Conservation (phyloP, 371 early-diverging fungal species). For the Mortierella sp. region DNA sequence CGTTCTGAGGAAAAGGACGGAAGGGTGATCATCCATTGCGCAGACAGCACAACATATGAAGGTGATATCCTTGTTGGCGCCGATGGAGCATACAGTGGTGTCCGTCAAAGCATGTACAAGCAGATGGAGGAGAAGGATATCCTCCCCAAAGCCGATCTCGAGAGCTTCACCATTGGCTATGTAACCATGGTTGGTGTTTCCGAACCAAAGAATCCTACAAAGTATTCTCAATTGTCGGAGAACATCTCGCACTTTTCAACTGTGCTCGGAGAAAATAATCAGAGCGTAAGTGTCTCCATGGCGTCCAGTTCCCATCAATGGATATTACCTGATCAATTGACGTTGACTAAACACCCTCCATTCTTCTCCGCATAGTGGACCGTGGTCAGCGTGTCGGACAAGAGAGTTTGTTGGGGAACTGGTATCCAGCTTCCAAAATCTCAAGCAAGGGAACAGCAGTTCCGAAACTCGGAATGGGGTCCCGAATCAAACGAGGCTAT, state of each 20-base stretch:
- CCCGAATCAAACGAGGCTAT: conserved; percentile 12
- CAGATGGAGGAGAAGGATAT: conserved; percentile 3
- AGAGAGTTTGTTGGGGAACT: too few species aligned
- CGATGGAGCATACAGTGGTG: conserved; percentile 21
- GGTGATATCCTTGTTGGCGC: conserved; percentile 26
- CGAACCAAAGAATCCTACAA: neutral
- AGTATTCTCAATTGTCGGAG: conserved; percentile 13
- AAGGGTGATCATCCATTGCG: conserved; percentile 10
- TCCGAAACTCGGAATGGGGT: conserved; percentile 19
- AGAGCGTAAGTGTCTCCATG: neutral
- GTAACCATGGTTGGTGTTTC: conserved; percentile 10
- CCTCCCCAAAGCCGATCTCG: conserved; percentile 7
- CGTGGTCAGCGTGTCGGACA: too few species aligned
- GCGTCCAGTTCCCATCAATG: too few species aligned
- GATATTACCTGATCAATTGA: too few species aligned
- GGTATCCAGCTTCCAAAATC: too few species aligned
- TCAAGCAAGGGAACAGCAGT: neutral
- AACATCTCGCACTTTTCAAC: neutral
- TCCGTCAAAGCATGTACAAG: conserved; percentile 22
- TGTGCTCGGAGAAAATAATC: conserved; percentile 6
- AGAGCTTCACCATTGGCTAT: conserved; percentile 1
- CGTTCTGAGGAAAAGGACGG: conserved; percentile 5
- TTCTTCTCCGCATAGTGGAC: too few species aligned
- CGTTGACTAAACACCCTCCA: too few species aligned
- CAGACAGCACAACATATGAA: conserved; percentile 10